These are phyloP conservation scores for Xylariaceae sp. DNA, from an alignment of 2,329 filamentous ascomycete genomes.

Conservation along the genomic window DNA sequence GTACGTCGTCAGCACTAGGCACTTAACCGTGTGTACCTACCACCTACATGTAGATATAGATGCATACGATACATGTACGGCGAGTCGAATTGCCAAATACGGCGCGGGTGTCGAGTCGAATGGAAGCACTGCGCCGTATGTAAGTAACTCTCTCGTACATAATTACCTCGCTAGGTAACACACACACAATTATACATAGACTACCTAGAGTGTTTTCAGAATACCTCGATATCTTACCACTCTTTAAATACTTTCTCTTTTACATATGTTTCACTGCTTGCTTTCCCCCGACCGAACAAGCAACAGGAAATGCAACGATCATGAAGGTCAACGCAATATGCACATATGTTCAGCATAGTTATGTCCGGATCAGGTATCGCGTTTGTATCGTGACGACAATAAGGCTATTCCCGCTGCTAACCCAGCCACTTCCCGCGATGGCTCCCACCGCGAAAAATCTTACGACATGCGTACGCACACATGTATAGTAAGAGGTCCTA, in stretches of 20 bases:
- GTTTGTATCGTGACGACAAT: slow-evolving; percentile 3
- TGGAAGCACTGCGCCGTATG: background rate
- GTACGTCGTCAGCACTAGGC: background rate
- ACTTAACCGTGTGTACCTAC: background rate
- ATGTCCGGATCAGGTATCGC: slow-evolving; percentile 18
- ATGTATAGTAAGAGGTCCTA: background rate
- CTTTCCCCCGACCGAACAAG: background rate
- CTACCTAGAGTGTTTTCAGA: background rate
- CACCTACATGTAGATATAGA: no score
- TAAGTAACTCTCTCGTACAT: background rate
- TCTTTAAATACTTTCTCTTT: background rate
- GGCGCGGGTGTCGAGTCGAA: no score
- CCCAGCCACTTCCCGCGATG: slow-evolving; percentile 21
- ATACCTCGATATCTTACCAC: background rate
- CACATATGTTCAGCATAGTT: slow-evolving; percentile 3
- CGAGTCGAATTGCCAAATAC: background rate
- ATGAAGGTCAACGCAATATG: no score
- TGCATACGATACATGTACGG: background rate
- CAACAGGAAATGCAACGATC: background rate
- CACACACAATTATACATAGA: background rate
- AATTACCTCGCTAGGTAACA: background rate
- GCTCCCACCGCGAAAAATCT: slow-evolving; percentile 19
- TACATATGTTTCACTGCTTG: background rate
- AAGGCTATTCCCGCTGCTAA: slow-evolving; percentile 18
- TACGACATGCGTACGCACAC: background rate